phyloP scores from a whole-genome alignment of 345 rosid species.

The Geranium brycei region DNA sequence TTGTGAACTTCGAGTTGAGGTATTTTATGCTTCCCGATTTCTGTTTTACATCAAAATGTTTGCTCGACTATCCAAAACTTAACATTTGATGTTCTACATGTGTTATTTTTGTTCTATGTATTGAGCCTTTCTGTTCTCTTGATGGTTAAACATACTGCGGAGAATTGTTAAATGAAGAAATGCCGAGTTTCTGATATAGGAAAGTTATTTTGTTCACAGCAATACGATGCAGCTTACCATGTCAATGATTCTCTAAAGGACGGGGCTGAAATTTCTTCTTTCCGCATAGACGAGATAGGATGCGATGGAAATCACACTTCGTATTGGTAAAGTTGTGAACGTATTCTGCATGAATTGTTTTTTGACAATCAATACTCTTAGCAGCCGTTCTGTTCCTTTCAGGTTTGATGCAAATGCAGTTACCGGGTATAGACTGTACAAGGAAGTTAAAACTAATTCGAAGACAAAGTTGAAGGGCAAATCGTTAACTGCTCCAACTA shows the following conservation, averaged over 20 bases:
- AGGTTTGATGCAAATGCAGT: conserved; percentile 68
- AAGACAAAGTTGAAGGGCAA: conserved; percentile 24
- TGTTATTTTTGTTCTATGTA: not conserved
- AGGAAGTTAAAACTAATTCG: conserved; percentile 28
- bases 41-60: not conserved
- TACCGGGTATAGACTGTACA: conserved; percentile 69
- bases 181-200: not conserved
- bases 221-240: conserved; percentile 47
- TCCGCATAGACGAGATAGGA: conserved; percentile 59
- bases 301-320: conserved; percentile 47
- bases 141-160: not conserved
- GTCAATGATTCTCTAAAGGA: conserved; percentile 41
- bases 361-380: conserved; percentile 6
- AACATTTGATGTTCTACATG: not conserved
- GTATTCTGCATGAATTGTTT: conserved; percentile 6
- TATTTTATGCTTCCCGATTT: conserved; percentile 17
- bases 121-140: too few species aligned
- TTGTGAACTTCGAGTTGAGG: conserved; percentile 73
- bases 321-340: conserved; percentile 46
- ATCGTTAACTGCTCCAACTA: conserved; percentile 15
- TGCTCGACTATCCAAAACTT: not conserved
- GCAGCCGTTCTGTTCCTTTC: not conserved
- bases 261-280: conserved; percentile 31
- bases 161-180: not conserved
- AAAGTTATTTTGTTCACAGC: conserved; percentile 31